Evolutionary conservation across 495 filamentous ascomycete genomes (phyloP), one percentile per base, ranked within the genome.

Genomic region (Aspergillus cavernicola): DNA sequence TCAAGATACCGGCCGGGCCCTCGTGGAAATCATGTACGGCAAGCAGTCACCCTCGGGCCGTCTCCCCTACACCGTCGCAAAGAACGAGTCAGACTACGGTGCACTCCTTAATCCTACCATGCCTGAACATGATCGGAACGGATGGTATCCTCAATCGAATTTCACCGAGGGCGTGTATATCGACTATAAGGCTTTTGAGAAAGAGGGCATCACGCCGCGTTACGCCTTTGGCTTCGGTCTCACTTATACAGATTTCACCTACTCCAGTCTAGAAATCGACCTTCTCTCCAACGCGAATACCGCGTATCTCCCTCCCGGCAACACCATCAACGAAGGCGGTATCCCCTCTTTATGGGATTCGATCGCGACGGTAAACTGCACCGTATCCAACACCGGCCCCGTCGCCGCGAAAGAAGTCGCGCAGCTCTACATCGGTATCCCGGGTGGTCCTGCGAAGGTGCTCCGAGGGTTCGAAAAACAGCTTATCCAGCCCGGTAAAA

Each of bases 51-150:
- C 88, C 0, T 86, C 82, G 4, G 90, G 89, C 13, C 81, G 82
- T 20, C 68, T 93, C 0, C 89, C 89, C 0, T 95, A 88, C 69
- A 93, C 89, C 2, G 84, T 93, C 51, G 88, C 82, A 20, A 89
- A 86, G 57, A 77, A 70, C 0, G 75, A 83, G 3, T 72, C 80
- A 6, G 88, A 92, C 60, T 93, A 81, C 50, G 75, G 80, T 41
- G 80, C 81, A 15, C 52, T 85, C 0, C 59, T 84, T 13, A 74
- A 85, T 36, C 78, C 78, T 3, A 77, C 83, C 0, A 85, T 60
- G 37, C 62, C 61, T 0, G 45, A 56, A 18, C 57, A 55, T 10
- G 40, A 54, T 2, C 90, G 89, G 56, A 28, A 9, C 9, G 4
- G 4, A 4, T 28, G 76, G 16, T 73, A 84, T 4, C 89, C 90